phyloP scores from a whole-genome alignment of 1,139 yeast species.

The Kurtzmaniella quercitrusa region DNA sequence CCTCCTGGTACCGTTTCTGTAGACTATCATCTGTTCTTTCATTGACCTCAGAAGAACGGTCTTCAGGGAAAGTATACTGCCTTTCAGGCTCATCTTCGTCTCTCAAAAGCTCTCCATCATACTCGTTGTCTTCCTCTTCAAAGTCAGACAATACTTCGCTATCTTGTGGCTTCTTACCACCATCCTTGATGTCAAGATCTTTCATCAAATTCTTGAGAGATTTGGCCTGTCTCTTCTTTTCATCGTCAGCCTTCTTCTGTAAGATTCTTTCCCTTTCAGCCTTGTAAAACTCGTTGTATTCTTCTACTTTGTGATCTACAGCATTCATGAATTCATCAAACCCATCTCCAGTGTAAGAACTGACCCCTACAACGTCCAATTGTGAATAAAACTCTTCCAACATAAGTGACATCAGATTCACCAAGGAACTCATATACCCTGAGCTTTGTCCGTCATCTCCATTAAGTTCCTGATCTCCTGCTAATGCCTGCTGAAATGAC shows the following conservation, averaged over 20 bases:
- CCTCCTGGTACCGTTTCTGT: conserved; percentile 68
- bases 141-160: conserved; percentile 72
- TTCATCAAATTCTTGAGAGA: conserved; percentile 72
- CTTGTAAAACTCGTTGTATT: conserved; percentile 76
- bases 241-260: conserved; percentile 73
- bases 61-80: conserved; percentile 76
- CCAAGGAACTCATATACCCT: conserved; percentile 91
- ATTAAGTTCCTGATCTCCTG: conserved; percentile 55
- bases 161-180: conserved; percentile 26
- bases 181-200: conserved; percentile 67
- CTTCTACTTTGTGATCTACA: conserved; percentile 83
- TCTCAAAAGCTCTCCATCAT: conserved; percentile 58
- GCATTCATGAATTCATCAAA: conserved; percentile 83
- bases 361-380: conserved; percentile 85
- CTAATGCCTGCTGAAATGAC: conserved; percentile 75
- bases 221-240: conserved; percentile 66
- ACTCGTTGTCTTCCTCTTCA: conserved; percentile 49
- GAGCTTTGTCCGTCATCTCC: conserved; percentile 72
- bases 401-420: conserved; percentile 94
- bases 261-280: conserved; percentile 82
- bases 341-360: conserved; percentile 90
- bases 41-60: conserved; percentile 58
- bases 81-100: conserved; percentile 65
- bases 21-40: conserved; percentile 47
- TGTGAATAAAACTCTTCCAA: conserved; percentile 94